Percentiles rank a stretch among this genome's conserved stretches.
Evolutionary conservation across 1,284 basidiomycete species (phyloP).

Genomic region (Neolentinus lepideus): DNA sequence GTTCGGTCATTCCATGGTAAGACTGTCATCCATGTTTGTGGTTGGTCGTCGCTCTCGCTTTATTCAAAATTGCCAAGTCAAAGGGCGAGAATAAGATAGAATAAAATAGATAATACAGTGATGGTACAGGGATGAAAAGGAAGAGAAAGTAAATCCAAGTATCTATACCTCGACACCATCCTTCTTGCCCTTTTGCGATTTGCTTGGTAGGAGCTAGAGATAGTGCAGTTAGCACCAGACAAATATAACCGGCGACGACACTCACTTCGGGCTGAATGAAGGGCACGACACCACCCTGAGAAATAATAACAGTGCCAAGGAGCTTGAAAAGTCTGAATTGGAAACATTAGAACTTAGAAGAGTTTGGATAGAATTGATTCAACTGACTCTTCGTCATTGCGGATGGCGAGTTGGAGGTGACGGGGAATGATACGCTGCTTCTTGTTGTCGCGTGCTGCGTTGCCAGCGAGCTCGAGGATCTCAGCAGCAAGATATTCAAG

Average conservation of each 20-base stretch:
- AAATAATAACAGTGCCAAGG: conserved; percentile 82
- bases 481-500: conserved; percentile 70
- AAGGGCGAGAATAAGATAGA: background rate
- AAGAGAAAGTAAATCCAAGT: conserved; percentile 1
- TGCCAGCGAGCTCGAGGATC: conserved; percentile 72
- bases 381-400: conserved; percentile 77
- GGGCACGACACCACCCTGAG: conserved; percentile 88
- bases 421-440: conserved; percentile 91
- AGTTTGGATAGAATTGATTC: conserved; percentile 14
- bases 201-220: conserved; percentile 37
- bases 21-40: too few relatives aligned
- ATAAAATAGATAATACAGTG: background rate
- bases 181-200: conserved; percentile 32
- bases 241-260: conserved; percentile 2
- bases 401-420: conserved; percentile 86
- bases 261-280: conserved; percentile 38
- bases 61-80: too few relatives aligned
- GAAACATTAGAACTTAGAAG: background rate
- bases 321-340: conserved; percentile 65
- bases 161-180: conserved; percentile 18
- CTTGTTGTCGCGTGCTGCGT: conserved; percentile 63
- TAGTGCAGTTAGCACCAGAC: conserved; percentile 3
- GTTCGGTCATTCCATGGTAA: too few relatives aligned
- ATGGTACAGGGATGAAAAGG: background rate
- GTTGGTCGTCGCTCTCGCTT: too few relatives aligned